Conservation (phyloP, 768 basidiomycete species). For the Lactifluus hygrophoroides region DNA sequence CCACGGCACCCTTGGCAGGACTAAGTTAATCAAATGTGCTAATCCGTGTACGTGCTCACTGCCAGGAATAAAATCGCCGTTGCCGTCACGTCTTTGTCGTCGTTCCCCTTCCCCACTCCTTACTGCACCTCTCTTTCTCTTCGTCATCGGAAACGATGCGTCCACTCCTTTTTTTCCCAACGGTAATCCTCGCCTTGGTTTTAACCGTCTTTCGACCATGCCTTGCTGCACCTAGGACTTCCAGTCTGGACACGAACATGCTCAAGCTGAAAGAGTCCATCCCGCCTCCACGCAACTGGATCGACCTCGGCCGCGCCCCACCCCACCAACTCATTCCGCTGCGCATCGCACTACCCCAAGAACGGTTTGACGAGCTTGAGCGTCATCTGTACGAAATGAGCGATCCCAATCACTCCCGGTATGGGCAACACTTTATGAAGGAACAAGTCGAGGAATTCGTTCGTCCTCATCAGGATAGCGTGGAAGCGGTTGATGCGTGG, state of each 20-base stretch:
- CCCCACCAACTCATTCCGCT: slow-evolving; percentile 41
- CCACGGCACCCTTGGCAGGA: too few species aligned
- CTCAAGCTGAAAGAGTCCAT: slow-evolving; percentile 14
- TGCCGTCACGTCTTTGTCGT: neutral
- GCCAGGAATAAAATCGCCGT: neutral
- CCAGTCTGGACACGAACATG: neutral
- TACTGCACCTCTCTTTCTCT: neutral
- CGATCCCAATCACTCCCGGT: slow-evolving; percentile 22
- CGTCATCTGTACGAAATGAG: slow-evolving; percentile 21
- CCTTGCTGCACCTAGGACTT: neutral
- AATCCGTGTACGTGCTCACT: too few species aligned
- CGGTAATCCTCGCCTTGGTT: neutral
- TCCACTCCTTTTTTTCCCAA: slow-evolving; percentile 1
- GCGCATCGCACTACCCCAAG: slow-evolving; percentile 29
- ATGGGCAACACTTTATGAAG: slow-evolving; percentile 44
- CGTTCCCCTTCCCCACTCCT: neutral
- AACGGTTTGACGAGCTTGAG: slow-evolving; percentile 22
- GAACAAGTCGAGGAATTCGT: slow-evolving; percentile 56
- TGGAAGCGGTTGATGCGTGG: slow-evolving; percentile 54
- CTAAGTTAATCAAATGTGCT: too few species aligned
- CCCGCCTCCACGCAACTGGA: slow-evolving; percentile 43
- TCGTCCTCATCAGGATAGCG: slow-evolving; percentile 45
- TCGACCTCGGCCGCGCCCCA: slow-evolving; percentile 34
- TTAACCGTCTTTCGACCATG: neutral
- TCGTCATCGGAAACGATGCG: neutral